Base-by-base conservation (phyloP, 495 filamentous ascomycete species). In the Penicillium longicatenatum region DNA sequence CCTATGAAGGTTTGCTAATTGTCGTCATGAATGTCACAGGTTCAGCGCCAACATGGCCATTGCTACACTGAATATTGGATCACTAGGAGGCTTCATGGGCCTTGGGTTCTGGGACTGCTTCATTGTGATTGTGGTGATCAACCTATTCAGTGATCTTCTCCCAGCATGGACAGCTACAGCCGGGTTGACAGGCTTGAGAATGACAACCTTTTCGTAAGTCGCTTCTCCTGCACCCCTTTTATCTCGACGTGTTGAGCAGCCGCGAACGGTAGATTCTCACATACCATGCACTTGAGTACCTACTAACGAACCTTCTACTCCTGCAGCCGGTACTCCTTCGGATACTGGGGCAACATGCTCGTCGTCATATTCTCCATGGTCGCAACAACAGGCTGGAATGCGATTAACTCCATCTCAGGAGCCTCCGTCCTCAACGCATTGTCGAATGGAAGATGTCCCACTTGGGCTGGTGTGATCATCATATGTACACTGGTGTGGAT, bases 11-110 rank as follows among this genome's bases (percentile, higher is more conserved):
- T 7, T 39, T 39, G 14, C 37, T 39, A n/a, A 21, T 21, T 24
- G 52, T 35, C 19, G 17, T 29, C 14, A n/a, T 31, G 2, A 16
- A 16, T 9, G 21, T 22, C 46, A 58, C 24, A 70, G 64, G 67
- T 72, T 89, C 43, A 84, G 84, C 2, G 82, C 84, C 47, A 90
- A 89, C 62, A 84, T 88, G 80, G 83, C 84, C 16, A 82, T 89
- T 14, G 81, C 80, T 1, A 82, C 86, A 9, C 85, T 90, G 54
- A 86, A 85, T 21, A 79, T 89, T 42, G 87, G 86, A 10, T 80
- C 84, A 4, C 67, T 89, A 0, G 81, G 68, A 10, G 68, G 65
- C 8, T 43, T 58, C 1, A 43, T 70, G 1, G 65, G 68, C 9
- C 65, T 70, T 16, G 50, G 49, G 0, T 70, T 84, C 49, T 87